Percentiles rank a stretch among this genome's conserved stretches.
Evolutionary conservation across 495 filamentous ascomycete species (phyloP).

Genomic region (Penicillium atrosanguineum): DNA sequence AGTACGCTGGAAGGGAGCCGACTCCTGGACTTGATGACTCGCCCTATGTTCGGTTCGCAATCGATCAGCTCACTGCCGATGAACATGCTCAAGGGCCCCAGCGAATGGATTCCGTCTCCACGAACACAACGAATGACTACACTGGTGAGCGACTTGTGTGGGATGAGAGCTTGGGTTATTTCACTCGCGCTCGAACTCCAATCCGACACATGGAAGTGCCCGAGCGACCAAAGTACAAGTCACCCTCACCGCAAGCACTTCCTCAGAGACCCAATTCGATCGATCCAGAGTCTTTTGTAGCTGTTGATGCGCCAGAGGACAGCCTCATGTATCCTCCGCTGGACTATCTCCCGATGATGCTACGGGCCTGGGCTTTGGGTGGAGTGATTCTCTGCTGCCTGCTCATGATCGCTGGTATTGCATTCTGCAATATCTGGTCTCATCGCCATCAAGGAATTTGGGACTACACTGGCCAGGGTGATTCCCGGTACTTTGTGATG

Average conservation of each 20-base stretch:
- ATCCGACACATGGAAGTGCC: slow-evolving; percentile 20
- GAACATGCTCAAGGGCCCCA: slow-evolving; percentile 46
- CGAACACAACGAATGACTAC: slow-evolving; percentile 35
- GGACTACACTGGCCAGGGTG: slow-evolving; percentile 62
- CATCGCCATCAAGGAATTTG: slow-evolving; percentile 60
- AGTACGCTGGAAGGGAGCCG: slow-evolving; percentile 42
- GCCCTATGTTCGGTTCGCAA: slow-evolving; percentile 69
- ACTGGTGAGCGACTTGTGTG: slow-evolving; percentile 50
- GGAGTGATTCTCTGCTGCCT: slow-evolving; percentile 58
- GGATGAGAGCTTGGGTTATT: slow-evolving; percentile 50
- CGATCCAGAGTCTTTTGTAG: slow-evolving; percentile 52
- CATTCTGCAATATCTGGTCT: slow-evolving; percentile 74
- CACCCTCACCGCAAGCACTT: slow-evolving; percentile 26
- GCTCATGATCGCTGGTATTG: slow-evolving; percentile 67
- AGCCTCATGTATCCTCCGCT: slow-evolving; percentile 53
- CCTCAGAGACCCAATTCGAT: slow-evolving; percentile 33
- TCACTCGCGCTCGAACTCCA: slow-evolving; percentile 32
- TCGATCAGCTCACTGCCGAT: slow-evolving; percentile 68
- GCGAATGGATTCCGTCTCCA: slow-evolving; percentile 35
- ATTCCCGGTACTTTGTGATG: slow-evolving; percentile 78
- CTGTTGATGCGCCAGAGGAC: slow-evolving; percentile 46
- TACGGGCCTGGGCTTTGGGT: slow-evolving; percentile 61
- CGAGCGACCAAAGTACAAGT: slow-evolving; percentile 16
- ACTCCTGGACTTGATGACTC: slow-evolving; percentile 67
- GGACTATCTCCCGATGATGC: slow-evolving; percentile 61